Percentiles rank a stretch among this genome's conserved stretches.
These are phyloP conservation scores for Fomitopsis pulvina DNA, from an alignment of 768 basidiomycete genomes.

Conservation along the genomic window DNA sequence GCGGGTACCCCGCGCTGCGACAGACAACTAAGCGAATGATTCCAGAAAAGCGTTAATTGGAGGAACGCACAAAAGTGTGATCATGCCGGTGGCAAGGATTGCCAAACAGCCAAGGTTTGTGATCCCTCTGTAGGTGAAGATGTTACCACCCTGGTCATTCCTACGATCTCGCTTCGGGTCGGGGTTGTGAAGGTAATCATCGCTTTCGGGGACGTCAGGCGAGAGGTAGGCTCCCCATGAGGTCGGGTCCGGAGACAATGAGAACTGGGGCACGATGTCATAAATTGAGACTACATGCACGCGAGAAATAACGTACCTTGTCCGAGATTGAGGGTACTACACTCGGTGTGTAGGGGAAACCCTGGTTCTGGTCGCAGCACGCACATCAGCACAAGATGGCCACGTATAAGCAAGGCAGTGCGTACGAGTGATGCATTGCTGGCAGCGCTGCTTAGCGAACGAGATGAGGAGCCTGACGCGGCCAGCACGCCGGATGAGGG, in stretches of 20 bases:
- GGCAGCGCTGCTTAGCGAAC: constrained; percentile 13
- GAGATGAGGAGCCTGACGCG: constrained; percentile 10
- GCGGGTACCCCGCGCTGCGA: constrained; percentile 38
- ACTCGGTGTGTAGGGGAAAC: constrained; percentile 12
- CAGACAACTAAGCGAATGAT: not conserved
- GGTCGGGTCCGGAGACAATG: constrained; percentile 65
- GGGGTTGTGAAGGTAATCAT: constrained; percentile 73
- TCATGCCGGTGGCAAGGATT: constrained; percentile 39
- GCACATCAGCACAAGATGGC: not conserved
- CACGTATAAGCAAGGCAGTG: not conserved
- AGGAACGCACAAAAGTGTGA: constrained; percentile 53
- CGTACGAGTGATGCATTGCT: constrained; percentile 16
- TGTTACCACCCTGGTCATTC: constrained; percentile 33
- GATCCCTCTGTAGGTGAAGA: constrained; percentile 55
- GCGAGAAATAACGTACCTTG: constrained; percentile 12
- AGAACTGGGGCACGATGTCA: constrained; percentile 39
- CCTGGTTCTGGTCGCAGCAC: constrained; percentile 10
- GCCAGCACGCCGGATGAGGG: constrained; percentile 13
- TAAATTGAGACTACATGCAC: not conserved
- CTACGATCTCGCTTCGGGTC: constrained; percentile 28
- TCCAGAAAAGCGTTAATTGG: not conserved
- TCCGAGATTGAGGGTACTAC: constrained; percentile 15
- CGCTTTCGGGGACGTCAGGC: constrained; percentile 41
- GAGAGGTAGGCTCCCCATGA: constrained; percentile 68
- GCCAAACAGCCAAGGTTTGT: constrained; percentile 68